Evolutionary conservation across 2,329 filamentous ascomycete genomes (phyloP).

Genomic region (Fonsecaea multimorphosa): DNA sequence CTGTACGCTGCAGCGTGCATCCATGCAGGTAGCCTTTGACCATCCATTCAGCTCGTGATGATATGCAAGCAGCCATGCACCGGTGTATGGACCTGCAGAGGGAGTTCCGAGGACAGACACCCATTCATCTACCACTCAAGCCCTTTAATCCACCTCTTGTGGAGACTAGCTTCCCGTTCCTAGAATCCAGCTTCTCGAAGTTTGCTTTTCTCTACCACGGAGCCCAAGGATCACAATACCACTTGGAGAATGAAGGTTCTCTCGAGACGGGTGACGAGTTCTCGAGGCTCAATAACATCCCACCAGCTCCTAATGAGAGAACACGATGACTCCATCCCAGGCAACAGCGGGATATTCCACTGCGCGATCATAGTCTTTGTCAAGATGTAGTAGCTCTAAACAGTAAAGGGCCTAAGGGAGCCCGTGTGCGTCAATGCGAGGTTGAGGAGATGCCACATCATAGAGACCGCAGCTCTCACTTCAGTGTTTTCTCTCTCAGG

Average conservation of each 20-base stretch:
- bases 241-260: neutral
- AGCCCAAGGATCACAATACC: neutral
- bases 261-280: neutral
- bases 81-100: neutral
- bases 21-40: slow-evolving; percentile 3
- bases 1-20: slow-evolving; percentile 8
- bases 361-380: neutral
- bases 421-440: neutral
- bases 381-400: neutral
- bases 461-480: neutral
- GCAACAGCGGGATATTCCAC: neutral
- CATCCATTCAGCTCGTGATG: slow-evolving; percentile 3
- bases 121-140: neutral
- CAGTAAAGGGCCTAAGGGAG: neutral
- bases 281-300: neutral
- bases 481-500: neutral
- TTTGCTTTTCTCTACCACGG: neutral
- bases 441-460: neutral
- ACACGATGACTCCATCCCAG: too few relatives aligned
- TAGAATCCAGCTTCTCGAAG: neutral
- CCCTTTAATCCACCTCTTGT: neutral
- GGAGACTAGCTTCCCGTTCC: neutral
- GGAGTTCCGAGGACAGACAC: neutral
- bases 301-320: neutral
- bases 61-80: neutral